A percentile compares a stretch with the other conserved stretches of the same genome.
These are phyloP conservation scores for Acacia acuminata DNA, from an alignment of 306 rosid genomes.

Conservation along the genomic window DNA sequence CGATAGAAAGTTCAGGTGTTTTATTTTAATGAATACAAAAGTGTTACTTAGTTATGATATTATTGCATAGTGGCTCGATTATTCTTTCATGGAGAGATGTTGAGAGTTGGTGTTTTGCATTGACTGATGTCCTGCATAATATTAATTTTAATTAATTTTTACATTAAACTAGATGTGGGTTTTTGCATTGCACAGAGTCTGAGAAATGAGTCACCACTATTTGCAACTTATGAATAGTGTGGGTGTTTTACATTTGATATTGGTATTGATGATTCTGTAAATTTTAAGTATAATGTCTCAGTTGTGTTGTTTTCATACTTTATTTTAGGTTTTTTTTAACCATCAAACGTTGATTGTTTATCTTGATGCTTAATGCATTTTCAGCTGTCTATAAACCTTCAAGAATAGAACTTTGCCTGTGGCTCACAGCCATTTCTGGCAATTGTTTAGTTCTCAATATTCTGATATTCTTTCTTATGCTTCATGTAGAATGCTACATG, in stretches of 20 bases:
- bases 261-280: background rate
- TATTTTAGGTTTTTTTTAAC: background rate
- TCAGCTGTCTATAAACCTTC: background rate
- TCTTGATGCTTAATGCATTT: conserved; percentile 10
- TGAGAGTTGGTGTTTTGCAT: conserved; percentile 4
- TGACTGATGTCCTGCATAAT: conserved; percentile 3
- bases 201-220: background rate
- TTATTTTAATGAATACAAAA: background rate
- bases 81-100: conserved; percentile 4
- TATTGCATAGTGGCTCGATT: background rate
- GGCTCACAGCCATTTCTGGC: background rate
- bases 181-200: background rate
- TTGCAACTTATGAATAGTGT: background rate
- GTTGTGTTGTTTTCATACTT: background rate
- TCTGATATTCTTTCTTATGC: conserved; percentile 28
- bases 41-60: background rate
- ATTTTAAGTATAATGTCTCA: conserved; percentile 5
- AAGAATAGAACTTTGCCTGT: background rate
- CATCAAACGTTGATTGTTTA: background rate
- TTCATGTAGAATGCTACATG: conserved; percentile 62
- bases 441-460: background rate
- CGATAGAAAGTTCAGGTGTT: background rate
- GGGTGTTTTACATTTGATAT: background rate
- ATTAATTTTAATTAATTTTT: background rate
- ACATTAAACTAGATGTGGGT: background rate